Percentiles rank a stretch among this genome's conserved stretches.
Conservation (phyloP, 371 early-diverging fungal genomes). For the Mucor lusitanicus region DNA sequence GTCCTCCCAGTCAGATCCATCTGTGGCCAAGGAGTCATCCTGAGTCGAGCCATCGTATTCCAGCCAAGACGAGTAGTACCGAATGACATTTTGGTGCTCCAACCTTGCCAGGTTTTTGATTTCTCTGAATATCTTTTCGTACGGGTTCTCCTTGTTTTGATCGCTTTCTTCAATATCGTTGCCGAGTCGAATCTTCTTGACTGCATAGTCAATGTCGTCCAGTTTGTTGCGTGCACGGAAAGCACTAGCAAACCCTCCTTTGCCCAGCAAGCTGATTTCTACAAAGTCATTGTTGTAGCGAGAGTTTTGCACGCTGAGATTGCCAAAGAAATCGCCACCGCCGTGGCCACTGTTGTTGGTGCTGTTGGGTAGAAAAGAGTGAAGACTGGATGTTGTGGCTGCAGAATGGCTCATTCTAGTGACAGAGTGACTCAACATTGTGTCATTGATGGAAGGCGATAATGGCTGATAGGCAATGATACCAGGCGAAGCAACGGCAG, state of each 20-base stretch:
- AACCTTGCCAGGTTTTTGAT: slow-evolving; percentile 88
- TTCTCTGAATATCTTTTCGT: slow-evolving; percentile 86
- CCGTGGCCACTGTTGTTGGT: neutral
- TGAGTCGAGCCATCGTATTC: slow-evolving; percentile 52
- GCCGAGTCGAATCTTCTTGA: slow-evolving; percentile 76
- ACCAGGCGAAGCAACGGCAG: neutral
- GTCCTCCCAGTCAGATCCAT: slow-evolving; percentile 13
- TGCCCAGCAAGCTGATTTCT: slow-evolving; percentile 77
- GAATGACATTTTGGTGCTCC: slow-evolving; percentile 88
- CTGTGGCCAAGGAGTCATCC: neutral
- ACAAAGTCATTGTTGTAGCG: slow-evolving; percentile 87
- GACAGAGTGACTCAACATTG: neutral
- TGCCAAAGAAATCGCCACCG: slow-evolving; percentile 11
- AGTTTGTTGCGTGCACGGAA: slow-evolving; percentile 73
- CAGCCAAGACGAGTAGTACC: slow-evolving; percentile 95
- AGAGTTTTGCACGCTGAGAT: slow-evolving; percentile 58
- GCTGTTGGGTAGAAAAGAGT: neutral
- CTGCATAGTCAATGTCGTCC: slow-evolving; percentile 87
- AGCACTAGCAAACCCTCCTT: slow-evolving; percentile 96
- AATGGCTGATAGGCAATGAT: neutral
- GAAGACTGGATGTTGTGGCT: neutral
- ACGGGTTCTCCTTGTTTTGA: slow-evolving; percentile 10
- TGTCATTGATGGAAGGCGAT: neutral
- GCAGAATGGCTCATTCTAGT: neutral
- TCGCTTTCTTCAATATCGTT: slow-evolving; percentile 37